Percentiles rank a stretch among this genome's conserved stretches.
Evolutionary conservation across 495 filamentous ascomycete genomes (phyloP).

Genomic region (Sabuloglossum arenarium): DNA sequence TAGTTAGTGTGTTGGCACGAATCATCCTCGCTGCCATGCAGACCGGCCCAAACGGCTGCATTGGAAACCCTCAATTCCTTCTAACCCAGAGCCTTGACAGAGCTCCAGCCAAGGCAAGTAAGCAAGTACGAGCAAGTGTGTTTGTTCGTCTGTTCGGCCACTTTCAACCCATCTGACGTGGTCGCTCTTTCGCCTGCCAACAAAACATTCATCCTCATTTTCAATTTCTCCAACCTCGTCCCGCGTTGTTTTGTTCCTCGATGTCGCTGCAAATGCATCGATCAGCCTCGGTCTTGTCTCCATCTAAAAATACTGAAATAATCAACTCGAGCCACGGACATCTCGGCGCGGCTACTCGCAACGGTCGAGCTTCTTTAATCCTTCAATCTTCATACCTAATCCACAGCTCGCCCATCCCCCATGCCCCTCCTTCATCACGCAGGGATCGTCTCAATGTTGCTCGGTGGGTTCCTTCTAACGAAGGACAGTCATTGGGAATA

Average conservation of each 20-base stretch:
- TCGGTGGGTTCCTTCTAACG: neutral
- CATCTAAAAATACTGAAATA: neutral
- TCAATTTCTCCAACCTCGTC: too few species aligned
- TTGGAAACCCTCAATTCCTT: neutral
- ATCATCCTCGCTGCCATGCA: neutral
- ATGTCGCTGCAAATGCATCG: neutral
- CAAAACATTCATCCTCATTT: neutral
- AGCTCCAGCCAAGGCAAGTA: neutral
- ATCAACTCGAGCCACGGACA: neutral
- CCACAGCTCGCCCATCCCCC: neutral
- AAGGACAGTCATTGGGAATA: neutral
- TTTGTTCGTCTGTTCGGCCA: neutral
- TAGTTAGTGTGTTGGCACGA: conserved; percentile 1
- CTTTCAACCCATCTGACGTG: conserved; percentile 1
- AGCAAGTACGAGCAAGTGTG: too few species aligned
- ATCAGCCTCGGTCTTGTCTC: too few species aligned
- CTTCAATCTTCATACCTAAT: neutral
- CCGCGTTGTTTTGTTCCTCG: neutral
- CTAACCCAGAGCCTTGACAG: neutral
- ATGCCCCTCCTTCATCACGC: neutral
- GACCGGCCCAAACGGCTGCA: neutral
- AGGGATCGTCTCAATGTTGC: neutral
- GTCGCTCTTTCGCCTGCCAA: neutral
- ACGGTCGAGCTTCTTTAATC: neutral
- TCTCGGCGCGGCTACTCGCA: neutral